Percentiles rank a stretch among this genome's conserved stretches.
These are phyloP conservation scores for Lactarius deliciosus DNA, from an alignment of 768 basidiomycete genomes.

Conservation along the genomic window DNA sequence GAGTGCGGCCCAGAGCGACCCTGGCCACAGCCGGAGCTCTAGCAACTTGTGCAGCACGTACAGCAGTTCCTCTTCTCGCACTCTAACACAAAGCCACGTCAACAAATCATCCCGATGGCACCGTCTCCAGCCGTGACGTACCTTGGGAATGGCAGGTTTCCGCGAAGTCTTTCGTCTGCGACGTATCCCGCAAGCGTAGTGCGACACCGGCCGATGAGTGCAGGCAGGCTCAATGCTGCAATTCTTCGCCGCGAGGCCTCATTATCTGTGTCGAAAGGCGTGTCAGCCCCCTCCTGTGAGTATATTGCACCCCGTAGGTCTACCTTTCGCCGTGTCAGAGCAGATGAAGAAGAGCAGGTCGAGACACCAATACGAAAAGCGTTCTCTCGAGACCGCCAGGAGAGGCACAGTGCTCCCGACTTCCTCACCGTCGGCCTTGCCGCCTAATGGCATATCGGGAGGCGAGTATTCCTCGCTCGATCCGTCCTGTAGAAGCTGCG, in stretches of 20 bases:
- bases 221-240: conserved; percentile 69
- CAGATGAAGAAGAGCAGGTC: conserved; percentile 83
- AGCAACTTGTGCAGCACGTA: conserved; percentile 81
- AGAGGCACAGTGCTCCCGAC: conserved; percentile 53
- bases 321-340: conserved; percentile 63
- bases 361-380: conserved; percentile 92
- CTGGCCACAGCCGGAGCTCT: conserved; percentile 68
- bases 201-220: conserved; percentile 75
- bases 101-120: neutral
- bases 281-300: neutral
- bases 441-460: neutral
- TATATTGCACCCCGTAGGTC: neutral
- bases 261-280: conserved; percentile 46
- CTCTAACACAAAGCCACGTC: conserved; percentile 43
- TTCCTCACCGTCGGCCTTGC: neutral
- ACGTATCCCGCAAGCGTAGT: conserved; percentile 68
- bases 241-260: conserved; percentile 61
- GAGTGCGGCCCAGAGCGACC: conserved; percentile 73
- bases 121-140: conserved; percentile 34
- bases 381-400: conserved; percentile 64
- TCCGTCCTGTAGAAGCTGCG: conserved; percentile 44
- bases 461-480: conserved; percentile 19
- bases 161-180: conserved; percentile 83
- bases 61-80: conserved; percentile 85
- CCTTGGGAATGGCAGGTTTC: conserved; percentile 87